These are phyloP conservation scores for Ophiostoma sp. DNA, from an alignment of 2,329 filamentous ascomycete species.

Conservation along the genomic window DNA sequence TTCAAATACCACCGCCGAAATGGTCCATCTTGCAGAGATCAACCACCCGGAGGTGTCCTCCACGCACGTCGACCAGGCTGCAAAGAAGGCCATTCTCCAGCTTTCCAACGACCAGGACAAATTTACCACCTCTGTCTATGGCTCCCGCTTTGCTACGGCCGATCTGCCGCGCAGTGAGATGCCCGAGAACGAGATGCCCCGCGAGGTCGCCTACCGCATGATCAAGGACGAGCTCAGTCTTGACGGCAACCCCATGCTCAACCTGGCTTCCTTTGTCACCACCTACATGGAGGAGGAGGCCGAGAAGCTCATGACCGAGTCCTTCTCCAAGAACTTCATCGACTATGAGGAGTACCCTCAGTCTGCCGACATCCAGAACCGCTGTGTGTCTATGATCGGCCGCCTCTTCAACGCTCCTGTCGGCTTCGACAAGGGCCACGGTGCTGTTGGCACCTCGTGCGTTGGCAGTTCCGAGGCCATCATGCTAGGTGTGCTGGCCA, in stretches of 20 bases:
- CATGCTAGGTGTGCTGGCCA: slow-evolving; percentile 76
- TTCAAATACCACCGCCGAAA: slow-evolving; percentile 32
- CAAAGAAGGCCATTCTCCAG: slow-evolving; percentile 44
- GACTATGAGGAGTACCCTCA: slow-evolving; percentile 82
- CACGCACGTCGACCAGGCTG: slow-evolving; percentile 34
- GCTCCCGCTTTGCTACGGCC: slow-evolving; percentile 72
- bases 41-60: slow-evolving; percentile 32
- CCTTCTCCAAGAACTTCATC: slow-evolving; percentile 93
- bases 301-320: slow-evolving; percentile 90
- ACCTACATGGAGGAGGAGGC: slow-evolving; percentile 67
- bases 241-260: slow-evolving; percentile 85
- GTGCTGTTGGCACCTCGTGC: slow-evolving; percentile 78
- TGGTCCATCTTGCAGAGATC: slow-evolving; percentile 50
- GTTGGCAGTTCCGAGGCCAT: slow-evolving; percentile 88
- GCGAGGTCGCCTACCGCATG: slow-evolving; percentile 89
- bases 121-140: slow-evolving; percentile 79
- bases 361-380: slow-evolving; percentile 81
- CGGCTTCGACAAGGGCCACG: slow-evolving; percentile 45
- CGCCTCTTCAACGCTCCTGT: slow-evolving; percentile 77
- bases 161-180: slow-evolving; percentile 73
- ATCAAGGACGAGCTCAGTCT: slow-evolving; percentile 92
- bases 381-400: slow-evolving; percentile 87
- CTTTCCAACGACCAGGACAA: slow-evolving; percentile 50
- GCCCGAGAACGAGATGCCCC: slow-evolving; percentile 85
- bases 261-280: slow-evolving; percentile 36